Evolutionary conservation across 768 basidiomycete genomes (phyloP).

Genomic region (Pleurotus tuber-regium): DNA sequence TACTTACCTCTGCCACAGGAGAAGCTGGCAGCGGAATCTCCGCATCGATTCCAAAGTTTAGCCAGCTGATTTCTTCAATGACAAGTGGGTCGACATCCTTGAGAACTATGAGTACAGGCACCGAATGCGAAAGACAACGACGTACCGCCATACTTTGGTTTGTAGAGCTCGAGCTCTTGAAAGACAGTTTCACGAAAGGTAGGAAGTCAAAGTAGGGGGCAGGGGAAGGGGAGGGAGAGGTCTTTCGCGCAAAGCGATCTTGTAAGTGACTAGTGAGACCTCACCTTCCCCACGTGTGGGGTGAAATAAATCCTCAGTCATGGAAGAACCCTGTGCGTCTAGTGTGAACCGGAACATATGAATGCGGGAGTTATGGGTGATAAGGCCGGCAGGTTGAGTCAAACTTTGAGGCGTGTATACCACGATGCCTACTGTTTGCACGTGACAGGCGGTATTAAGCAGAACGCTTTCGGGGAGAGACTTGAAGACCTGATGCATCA

Average conservation of each 20-base stretch:
- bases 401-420: slow-evolving; percentile 1
- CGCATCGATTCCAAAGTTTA: slow-evolving; percentile 8
- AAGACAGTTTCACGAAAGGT: neutral
- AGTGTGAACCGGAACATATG: slow-evolving; percentile 3
- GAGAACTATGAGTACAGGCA: neutral
- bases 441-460: neutral
- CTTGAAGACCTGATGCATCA: no score
- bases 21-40: slow-evolving; percentile 1
- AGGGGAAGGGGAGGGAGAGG: slow-evolving; percentile 4
- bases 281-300: slow-evolving; percentile 8
- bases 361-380: slow-evolving; percentile 1
- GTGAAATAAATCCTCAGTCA: slow-evolving; percentile 8
- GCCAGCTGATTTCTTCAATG: slow-evolving; percentile 9
- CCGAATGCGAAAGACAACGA: neutral
- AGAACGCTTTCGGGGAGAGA: no score
- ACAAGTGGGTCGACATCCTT: slow-evolving; percentile 7
- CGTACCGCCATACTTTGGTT: slow-evolving; percentile 6
- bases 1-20: slow-evolving; percentile 3
- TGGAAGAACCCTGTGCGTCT: slow-evolving; percentile 7
- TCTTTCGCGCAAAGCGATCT: slow-evolving; percentile 3
- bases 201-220: slow-evolving; percentile 3
- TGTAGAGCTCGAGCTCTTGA: slow-evolving; percentile 1
- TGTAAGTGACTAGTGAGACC: slow-evolving; percentile 7
- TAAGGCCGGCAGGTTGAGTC: slow-evolving; percentile 5
- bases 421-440: neutral